phyloP scores from a whole-genome alignment of 345 rosid species.

The Eucalyptus pauciflora region DNA sequence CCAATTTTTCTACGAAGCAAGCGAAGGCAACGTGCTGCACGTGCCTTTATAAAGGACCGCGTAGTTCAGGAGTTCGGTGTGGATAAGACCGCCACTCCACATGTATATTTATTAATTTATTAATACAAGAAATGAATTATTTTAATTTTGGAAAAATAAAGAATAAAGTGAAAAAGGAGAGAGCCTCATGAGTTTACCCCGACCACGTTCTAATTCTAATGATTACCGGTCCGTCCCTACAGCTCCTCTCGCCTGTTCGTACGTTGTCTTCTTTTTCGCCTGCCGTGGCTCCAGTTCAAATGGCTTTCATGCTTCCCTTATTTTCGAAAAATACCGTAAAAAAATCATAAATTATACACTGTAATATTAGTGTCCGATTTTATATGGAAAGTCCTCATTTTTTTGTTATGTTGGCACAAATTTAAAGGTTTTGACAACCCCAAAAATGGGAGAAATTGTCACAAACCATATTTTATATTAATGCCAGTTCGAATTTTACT shows the following conservation, averaged over 20 bases:
- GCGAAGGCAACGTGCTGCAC: not conserved
- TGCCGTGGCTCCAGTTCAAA: not conserved
- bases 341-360: no score
- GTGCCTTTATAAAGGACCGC: not conserved
- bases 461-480: not conserved
- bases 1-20: not conserved
- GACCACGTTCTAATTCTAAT: not conserved
- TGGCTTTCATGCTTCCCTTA: not conserved
- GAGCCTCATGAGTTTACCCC: not conserved
- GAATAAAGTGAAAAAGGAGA: not conserved
- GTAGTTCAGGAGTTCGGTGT: not conserved
- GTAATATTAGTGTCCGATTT: no score
- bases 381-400: no score
- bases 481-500: rapidly evolving
- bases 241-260: not conserved
- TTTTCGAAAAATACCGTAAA: no score
- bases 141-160: not conserved
- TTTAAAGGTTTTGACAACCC: not conserved
- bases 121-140: not conserved
- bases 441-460: not conserved
- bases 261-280: not conserved
- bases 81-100: not conserved
- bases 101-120: not conserved
- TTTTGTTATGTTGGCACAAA: no score
- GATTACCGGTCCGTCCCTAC: not conserved